Evolutionary conservation across 306 rosid genomes (phyloP).

Genomic region (Mucuna pruriens): DNA sequence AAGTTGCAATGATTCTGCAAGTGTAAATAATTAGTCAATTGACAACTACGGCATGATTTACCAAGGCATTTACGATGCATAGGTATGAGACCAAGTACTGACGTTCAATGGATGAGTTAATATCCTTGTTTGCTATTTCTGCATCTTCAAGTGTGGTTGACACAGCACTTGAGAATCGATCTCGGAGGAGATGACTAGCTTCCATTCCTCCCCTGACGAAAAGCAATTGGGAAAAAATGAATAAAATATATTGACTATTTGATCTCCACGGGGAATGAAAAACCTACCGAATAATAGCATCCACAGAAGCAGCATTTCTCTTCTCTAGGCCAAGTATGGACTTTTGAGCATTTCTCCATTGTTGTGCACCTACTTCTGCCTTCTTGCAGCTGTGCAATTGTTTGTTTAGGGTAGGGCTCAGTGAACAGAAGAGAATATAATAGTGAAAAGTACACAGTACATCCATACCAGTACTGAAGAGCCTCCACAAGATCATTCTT

Average conservation of each 20-base stretch:
- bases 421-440: slow-evolving; percentile 31
- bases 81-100: slow-evolving; percentile 49
- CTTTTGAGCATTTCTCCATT: slow-evolving; percentile 93
- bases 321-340: slow-evolving; percentile 79
- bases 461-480: slow-evolving; percentile 78
- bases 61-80: neutral
- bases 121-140: slow-evolving; percentile 72
- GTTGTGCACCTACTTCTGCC: slow-evolving; percentile 83
- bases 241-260: slow-evolving; percentile 2
- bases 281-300: slow-evolving; percentile 78
- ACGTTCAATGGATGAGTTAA: slow-evolving; percentile 84
- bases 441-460: slow-evolving; percentile 23
- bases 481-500: slow-evolving; percentile 80
- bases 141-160: slow-evolving; percentile 85
- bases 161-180: slow-evolving; percentile 73
- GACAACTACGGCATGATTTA: neutral
- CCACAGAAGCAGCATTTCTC: slow-evolving; percentile 79
- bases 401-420: slow-evolving; percentile 29
- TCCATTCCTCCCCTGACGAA: slow-evolving; percentile 75
- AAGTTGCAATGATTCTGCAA: slow-evolving; percentile 91
- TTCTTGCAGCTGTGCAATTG: slow-evolving; percentile 66
- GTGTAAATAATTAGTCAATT: slow-evolving; percentile 36
- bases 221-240: slow-evolving; percentile 14
- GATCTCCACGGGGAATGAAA: slow-evolving; percentile 5
- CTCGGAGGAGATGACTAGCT: slow-evolving; percentile 73